Evolutionary conservation across 1,139 yeast species (phyloP).

Genomic region (Saccharomyces pastorianus): DNA sequence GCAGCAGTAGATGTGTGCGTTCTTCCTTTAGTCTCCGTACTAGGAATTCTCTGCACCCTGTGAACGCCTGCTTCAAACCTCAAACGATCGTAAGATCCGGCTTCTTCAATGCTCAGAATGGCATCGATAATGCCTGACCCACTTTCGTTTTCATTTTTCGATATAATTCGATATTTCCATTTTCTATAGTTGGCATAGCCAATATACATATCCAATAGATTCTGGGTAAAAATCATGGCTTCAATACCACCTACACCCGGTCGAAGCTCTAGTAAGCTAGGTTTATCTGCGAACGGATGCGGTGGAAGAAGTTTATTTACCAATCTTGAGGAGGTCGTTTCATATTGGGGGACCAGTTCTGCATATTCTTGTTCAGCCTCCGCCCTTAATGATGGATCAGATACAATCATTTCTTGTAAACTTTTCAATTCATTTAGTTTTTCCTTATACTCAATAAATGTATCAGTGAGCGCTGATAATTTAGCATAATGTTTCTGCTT

Average conservation of each 20-base stretch:
- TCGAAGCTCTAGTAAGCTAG: slow-evolving; percentile 75
- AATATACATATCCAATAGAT: slow-evolving; percentile 72
- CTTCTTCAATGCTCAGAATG: slow-evolving; percentile 61
- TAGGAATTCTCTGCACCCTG: slow-evolving; percentile 89
- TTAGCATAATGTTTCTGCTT: slow-evolving; percentile 51
- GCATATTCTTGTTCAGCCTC: slow-evolving; percentile 35
- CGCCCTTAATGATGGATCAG: slow-evolving; percentile 31
- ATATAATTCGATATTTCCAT: slow-evolving; percentile 61
- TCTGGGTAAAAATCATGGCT: slow-evolving; percentile 78
- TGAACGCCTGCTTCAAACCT: slow-evolving; percentile 94
- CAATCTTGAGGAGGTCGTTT: slow-evolving; percentile 38
- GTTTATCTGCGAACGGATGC: slow-evolving; percentile 65
- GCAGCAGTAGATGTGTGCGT: slow-evolving; percentile 96
- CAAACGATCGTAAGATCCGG: slow-evolving; percentile 66
- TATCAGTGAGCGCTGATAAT: slow-evolving; percentile 46
- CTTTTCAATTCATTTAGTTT: slow-evolving; percentile 33
- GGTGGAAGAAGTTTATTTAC: slow-evolving; percentile 62
- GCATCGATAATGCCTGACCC: slow-evolving; percentile 73
- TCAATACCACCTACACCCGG: slow-evolving; percentile 98
- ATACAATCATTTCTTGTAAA: slow-evolving; percentile 32
- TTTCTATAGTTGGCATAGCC: slow-evolving; percentile 55
- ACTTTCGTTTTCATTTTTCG: slow-evolving; percentile 45
- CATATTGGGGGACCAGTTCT: slow-evolving; percentile 27
- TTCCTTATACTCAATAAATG: slow-evolving; percentile 41
- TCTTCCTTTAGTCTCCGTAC: slow-evolving; percentile 87